A percentile compares a stretch with the other conserved stretches of the same genome.
These are phyloP conservation scores for Corymbia citriodora DNA, from an alignment of 441 rosid genomes.

Conservation along the genomic window DNA sequence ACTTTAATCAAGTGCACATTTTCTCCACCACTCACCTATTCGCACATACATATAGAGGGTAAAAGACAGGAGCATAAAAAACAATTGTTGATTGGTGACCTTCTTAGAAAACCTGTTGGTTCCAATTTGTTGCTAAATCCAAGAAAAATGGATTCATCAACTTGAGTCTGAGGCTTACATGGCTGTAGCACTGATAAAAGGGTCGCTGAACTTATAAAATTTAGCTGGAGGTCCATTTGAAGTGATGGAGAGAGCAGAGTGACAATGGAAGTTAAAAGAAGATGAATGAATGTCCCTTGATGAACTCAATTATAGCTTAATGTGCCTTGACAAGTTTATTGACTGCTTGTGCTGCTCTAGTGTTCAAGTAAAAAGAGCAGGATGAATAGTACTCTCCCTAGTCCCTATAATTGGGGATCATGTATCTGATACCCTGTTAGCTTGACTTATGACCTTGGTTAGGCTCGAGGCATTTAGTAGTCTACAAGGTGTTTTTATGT, in stretches of 20 bases:
- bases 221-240: neutral
- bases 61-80: neutral
- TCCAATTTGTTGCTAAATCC: neutral
- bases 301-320: neutral
- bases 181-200: neutral
- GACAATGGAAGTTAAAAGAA: neutral
- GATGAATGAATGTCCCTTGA: neutral
- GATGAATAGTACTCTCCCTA: neutral
- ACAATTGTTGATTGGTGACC: neutral
- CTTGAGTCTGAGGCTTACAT: neutral
- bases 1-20: neutral
- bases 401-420: neutral
- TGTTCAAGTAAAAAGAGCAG: neutral
- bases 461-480: neutral
- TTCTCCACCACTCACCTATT: neutral
- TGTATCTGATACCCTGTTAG: neutral
- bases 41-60: neutral
- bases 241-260: neutral
- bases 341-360: neutral
- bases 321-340: neutral
- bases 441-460: neutral
- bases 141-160: neutral
- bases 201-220: neutral
- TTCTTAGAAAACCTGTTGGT: neutral
- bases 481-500: neutral